Conservation (phyloP, 805 yeast genomes). For the Spathaspora girioi region DNA sequence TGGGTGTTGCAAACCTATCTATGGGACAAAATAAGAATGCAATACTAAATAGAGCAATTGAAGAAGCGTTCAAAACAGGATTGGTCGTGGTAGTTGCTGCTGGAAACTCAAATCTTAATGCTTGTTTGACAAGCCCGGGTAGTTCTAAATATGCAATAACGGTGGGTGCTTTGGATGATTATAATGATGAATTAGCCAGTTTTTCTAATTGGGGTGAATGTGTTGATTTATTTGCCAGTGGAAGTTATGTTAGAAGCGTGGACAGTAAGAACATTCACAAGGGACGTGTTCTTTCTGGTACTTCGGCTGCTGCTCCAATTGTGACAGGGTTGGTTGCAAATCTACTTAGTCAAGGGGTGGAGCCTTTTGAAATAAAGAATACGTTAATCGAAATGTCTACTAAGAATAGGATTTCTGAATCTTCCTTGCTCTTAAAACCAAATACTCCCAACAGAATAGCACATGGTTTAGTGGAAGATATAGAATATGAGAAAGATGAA, state of each 20-base stretch:
- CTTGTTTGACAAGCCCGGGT: conserved; percentile 85
- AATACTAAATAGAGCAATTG: conserved; percentile 69
- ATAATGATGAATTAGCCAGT: conserved; percentile 61
- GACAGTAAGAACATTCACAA: conserved; percentile 25
- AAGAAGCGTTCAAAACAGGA: conserved; percentile 71
- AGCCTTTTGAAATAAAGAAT: conserved; percentile 38
- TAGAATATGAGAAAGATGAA: conserved; percentile 3
- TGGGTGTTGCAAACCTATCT: conserved; percentile 74
- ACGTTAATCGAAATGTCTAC: conserved; percentile 44
- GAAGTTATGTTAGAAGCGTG: conserved; percentile 62
- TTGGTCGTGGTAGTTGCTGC: conserved; percentile 77
- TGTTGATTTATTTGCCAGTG: conserved; percentile 82
- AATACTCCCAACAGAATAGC: conserved; percentile 61
- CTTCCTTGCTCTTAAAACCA: conserved; percentile 42
- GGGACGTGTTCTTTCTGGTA: conserved; percentile 54
- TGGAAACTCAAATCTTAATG: conserved; percentile 75
- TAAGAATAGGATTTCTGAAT: conserved; percentile 42
- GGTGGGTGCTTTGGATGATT: conserved; percentile 86
- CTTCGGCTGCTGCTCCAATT: conserved; percentile 77
- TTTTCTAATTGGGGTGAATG: conserved; percentile 91
- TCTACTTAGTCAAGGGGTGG: conserved; percentile 49
- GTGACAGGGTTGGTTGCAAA: conserved; percentile 63
- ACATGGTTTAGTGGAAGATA: conserved; percentile 23
- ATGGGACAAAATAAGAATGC: conserved; percentile 69
- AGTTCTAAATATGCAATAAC: conserved; percentile 68